A percentile compares a stretch with the other conserved stretches of the same genome.
phyloP scores from a whole-genome alignment of 768 basidiomycete species.

The Mycena olivaceomarginata region DNA sequence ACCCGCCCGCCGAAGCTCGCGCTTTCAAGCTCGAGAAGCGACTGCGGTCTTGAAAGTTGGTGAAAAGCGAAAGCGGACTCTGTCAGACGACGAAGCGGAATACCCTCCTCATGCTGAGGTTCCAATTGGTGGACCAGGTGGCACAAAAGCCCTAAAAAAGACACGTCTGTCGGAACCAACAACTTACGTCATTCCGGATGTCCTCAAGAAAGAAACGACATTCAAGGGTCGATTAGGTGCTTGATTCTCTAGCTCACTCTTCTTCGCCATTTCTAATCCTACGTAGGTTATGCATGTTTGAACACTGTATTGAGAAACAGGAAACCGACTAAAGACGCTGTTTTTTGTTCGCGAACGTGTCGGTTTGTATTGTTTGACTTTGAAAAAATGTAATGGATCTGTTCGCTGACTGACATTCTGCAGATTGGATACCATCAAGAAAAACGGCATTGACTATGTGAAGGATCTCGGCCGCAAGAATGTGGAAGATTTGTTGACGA shows the following conservation, averaged over 20 bases:
- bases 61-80: constrained; percentile 21
- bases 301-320: constrained; percentile 87
- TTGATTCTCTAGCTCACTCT: neutral
- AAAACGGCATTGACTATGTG: constrained; percentile 88
- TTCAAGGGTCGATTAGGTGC: constrained; percentile 81
- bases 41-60: neutral
- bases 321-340: constrained; percentile 76
- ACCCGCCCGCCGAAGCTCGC: constrained; percentile 34
- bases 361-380: constrained; percentile 58
- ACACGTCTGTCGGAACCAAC: constrained; percentile 32
- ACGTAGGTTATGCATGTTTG: constrained; percentile 84
- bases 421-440: constrained; percentile 85
- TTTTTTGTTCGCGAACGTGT: constrained; percentile 88
- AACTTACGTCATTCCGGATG: constrained; percentile 84
- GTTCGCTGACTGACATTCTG: constrained; percentile 18
- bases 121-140: neutral
- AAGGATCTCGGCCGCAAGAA: constrained; percentile 90
- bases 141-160: neutral
- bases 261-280: neutral
- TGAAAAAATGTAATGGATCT: no score
- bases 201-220: constrained; percentile 78
- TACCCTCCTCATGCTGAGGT: neutral
- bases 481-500: constrained; percentile 78
- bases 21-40: constrained; percentile 6
- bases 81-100: neutral